Evolutionary conservation across 495 filamentous ascomycete species (phyloP), one percentile per base, ranked within the genome.

Genomic region (Echria macrotheca): DNA sequence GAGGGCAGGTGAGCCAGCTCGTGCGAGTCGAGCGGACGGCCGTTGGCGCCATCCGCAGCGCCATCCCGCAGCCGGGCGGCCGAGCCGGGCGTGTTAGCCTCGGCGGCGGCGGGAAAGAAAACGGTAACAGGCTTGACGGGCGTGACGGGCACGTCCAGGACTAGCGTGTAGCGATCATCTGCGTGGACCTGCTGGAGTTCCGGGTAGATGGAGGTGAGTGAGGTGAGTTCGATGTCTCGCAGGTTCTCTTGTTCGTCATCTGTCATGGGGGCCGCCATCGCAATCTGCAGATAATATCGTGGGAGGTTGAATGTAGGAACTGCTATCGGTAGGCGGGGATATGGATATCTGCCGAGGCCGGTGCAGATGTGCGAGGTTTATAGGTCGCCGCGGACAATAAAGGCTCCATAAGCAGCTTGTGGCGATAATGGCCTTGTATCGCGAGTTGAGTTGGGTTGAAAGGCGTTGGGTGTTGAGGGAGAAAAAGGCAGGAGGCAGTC

Each of bases 191-290:
- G 53, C 24, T 73, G 71, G 12, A 95, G 79, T 64, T 98, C 93
- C 15, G 91, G 91, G 54, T 80, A 98, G 53, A 98, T 97, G 57
- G 90, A 86, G 11, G 76, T 73, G 36, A 97, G 81, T n/a, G 89
- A 81, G 38, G 78, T 81, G 40, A 98, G 75, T 67, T 98, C 93
- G 12, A 83, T 73, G 14, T 82, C 74, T 46, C 93, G 87, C 51
- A 85, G 79, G 58, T 88, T 85, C 18, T 82, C 81, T 44, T 47
- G 38, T 39, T 69, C 59, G 29, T 56, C 47, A 19, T 40, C 37
- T 18, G 29, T 29, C 9, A 32, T 46, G 33, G 56, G 57, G 48
- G 56, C 54, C 50, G n/a, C n/a, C n/a, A n/a, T n/a, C n/a, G n/a
- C n/a, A n/a, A n/a, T n/a, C n/a, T n/a, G n/a, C n/a, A n/a, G n/a